phyloP scores from a whole-genome alignment of 306 rosid species.

The Ceratonia siliqua region DNA sequence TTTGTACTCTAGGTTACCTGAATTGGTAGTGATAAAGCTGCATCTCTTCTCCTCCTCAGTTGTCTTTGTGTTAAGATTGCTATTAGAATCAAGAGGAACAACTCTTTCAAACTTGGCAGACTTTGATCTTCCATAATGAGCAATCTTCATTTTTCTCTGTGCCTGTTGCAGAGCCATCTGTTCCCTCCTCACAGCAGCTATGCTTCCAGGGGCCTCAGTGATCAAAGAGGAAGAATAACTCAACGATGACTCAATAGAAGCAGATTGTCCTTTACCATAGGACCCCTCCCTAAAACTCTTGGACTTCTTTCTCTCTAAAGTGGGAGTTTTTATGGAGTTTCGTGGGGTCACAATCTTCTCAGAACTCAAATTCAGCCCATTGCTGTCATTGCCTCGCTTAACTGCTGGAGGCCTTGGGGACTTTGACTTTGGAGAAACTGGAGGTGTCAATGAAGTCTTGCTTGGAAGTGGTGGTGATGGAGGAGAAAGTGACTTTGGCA shows the following conservation, averaged over 20 bases:
- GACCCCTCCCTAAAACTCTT: slow-evolving; percentile 78
- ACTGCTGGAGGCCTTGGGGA: slow-evolving; percentile 77
- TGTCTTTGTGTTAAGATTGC: slow-evolving; percentile 31
- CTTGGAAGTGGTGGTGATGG: slow-evolving; percentile 35
- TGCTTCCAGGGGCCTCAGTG: slow-evolving; percentile 91
- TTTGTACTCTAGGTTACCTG: slow-evolving; percentile 51
- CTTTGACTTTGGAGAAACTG: slow-evolving; percentile 71
- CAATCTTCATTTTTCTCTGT: slow-evolving; percentile 86
- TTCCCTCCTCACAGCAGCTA: slow-evolving; percentile 91
- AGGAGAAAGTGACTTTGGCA: slow-evolving; percentile 52
- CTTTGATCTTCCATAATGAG: slow-evolving; percentile 97
- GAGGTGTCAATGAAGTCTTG: slow-evolving; percentile 57
- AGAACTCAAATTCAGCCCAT: slow-evolving; percentile 58
- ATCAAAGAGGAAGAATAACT: slow-evolving; percentile 79
- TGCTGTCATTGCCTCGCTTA: slow-evolving; percentile 67
- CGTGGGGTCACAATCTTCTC: slow-evolving; percentile 64
- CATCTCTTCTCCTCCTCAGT: slow-evolving; percentile 75
- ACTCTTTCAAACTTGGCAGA: slow-evolving; percentile 80
- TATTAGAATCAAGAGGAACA: slow-evolving; percentile 54
- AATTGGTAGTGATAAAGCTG: slow-evolving; percentile 85
- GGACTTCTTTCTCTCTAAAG: slow-evolving; percentile 82
- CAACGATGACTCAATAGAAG: slow-evolving; percentile 57
- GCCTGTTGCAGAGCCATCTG: slow-evolving; percentile 92
- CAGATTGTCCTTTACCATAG: slow-evolving; percentile 25
- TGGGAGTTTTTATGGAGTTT: slow-evolving; percentile 45